Percentiles rank a stretch among this genome's conserved stretches.
Conservation (phyloP, 345 rosid species). For the Citrus medica region DNA sequence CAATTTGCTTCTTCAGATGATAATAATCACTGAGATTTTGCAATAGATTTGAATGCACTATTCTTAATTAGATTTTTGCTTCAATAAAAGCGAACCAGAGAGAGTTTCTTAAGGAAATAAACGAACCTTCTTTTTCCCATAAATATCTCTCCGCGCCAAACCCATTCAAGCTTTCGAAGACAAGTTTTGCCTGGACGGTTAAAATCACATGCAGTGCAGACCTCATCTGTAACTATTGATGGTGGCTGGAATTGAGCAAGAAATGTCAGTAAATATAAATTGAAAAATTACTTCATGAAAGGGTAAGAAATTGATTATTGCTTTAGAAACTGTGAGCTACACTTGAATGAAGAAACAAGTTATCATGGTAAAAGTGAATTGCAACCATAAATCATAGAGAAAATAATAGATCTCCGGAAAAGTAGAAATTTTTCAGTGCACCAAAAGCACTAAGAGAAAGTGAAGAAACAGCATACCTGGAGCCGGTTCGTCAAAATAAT, state of each 20-base stretch:
- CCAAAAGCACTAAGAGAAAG: neutral
- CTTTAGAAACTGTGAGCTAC: neutral
- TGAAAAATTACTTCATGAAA: neutral
- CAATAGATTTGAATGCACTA: conserved; percentile 8
- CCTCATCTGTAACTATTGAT: conserved; percentile 84
- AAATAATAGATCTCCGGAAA: neutral
- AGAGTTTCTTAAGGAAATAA: neutral
- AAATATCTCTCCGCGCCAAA: conserved; percentile 95
- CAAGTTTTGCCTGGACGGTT: conserved; percentile 92
- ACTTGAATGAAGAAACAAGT: neutral
- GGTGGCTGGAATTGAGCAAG: conserved; percentile 68
- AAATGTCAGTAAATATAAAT: conserved; percentile 11
- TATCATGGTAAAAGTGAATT: neutral
- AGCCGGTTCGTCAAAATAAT: conserved; percentile 96
- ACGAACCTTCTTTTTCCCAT: conserved; percentile 85
- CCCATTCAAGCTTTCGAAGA: conserved; percentile 97
- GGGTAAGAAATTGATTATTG: neutral
- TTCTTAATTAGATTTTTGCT: conserved; percentile 16
- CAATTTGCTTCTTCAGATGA: conserved; percentile 91
- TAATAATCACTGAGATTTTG: conserved; percentile 74
- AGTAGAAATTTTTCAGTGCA: neutral
- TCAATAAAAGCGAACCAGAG: conserved; percentile 11
- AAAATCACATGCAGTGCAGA: conserved; percentile 96
- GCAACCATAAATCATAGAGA: neutral
- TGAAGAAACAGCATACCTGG: conserved; percentile 54